Evolutionary conservation across 129 eudicot species (phyloP).

Genomic region (Flaveria brownii): DNA sequence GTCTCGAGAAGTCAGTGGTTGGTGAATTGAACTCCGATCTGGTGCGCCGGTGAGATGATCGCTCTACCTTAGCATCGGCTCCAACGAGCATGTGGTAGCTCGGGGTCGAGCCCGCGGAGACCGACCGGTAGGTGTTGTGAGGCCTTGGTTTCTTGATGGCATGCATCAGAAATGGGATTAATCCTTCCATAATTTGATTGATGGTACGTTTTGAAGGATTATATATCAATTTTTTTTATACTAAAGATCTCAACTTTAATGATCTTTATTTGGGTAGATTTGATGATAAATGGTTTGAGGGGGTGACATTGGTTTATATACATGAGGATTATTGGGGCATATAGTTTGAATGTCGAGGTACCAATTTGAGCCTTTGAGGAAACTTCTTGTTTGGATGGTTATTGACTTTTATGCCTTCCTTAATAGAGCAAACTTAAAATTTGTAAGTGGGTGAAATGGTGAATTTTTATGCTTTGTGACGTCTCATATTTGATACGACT

Average conservation of each 20-base stretch:
- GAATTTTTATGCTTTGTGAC: too few relatives aligned
- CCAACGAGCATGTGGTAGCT: conserved; percentile 50
- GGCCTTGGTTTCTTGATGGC: conserved; percentile 53
- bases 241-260: conserved; percentile 19
- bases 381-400: conserved; percentile 2
- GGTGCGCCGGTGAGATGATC: conserved; percentile 50
- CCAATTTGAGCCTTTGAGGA: conserved; percentile 1
- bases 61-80: conserved; percentile 30
- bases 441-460: background rate
- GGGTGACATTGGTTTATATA: conserved; percentile 19
- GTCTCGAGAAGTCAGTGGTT: conserved; percentile 12
- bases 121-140: conserved; percentile 41
- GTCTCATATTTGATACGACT: too few relatives aligned
- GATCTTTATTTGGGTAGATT: conserved; percentile 5
- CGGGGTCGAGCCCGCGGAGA: conserved; percentile 50
- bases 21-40: conserved; percentile 41
- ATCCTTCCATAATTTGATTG: conserved; percentile 46
- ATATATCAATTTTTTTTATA: background rate
- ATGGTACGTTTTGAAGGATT: background rate
- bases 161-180: conserved; percentile 51
- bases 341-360: conserved; percentile 26
- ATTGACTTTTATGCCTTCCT: conserved; percentile 13
- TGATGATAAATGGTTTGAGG: conserved; percentile 18
- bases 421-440: conserved; percentile 11
- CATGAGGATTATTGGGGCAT: conserved; percentile 27